phyloP scores from a whole-genome alignment of 805 yeast species.

The Huiozyma sinensis region DNA sequence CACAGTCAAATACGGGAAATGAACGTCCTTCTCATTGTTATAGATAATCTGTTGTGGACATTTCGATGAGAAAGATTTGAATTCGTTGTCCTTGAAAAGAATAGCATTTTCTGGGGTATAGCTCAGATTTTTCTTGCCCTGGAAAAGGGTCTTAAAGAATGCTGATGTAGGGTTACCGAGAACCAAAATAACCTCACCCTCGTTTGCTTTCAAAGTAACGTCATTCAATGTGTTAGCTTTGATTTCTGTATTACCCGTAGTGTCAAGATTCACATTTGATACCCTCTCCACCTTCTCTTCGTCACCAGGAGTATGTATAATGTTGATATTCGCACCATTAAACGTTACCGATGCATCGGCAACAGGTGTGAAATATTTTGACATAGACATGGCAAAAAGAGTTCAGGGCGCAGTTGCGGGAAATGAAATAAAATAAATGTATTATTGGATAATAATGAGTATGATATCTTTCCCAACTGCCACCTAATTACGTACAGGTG shows the following conservation, averaged over 20 bases:
- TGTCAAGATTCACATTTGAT: background rate
- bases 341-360: conserved; percentile 19
- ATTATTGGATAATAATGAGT: too few relatives aligned
- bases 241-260: background rate
- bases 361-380: conserved; percentile 18
- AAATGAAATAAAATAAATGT: too few relatives aligned
- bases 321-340: conserved; percentile 12
- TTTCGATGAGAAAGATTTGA: conserved; percentile 10
- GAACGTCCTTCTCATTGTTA: conserved; percentile 46
- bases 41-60: conserved; percentile 23
- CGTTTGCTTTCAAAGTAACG: conserved; percentile 15
- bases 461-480: too few relatives aligned
- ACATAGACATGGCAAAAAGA: conserved; percentile 11
- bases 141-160: conserved; percentile 16
- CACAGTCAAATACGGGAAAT: conserved; percentile 46
- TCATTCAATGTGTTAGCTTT: conserved; percentile 7
- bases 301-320: background rate
- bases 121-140: conserved; percentile 10
- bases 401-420: too few relatives aligned
- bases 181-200: conserved; percentile 22
- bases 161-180: conserved; percentile 20
- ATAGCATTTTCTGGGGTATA: conserved; percentile 17
- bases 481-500: too few relatives aligned
- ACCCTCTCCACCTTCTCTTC: background rate
- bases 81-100: conserved; percentile 16